phyloP scores from a whole-genome alignment of 2,329 filamentous ascomycete species.

The Rhynchosporium agropyri region DNA sequence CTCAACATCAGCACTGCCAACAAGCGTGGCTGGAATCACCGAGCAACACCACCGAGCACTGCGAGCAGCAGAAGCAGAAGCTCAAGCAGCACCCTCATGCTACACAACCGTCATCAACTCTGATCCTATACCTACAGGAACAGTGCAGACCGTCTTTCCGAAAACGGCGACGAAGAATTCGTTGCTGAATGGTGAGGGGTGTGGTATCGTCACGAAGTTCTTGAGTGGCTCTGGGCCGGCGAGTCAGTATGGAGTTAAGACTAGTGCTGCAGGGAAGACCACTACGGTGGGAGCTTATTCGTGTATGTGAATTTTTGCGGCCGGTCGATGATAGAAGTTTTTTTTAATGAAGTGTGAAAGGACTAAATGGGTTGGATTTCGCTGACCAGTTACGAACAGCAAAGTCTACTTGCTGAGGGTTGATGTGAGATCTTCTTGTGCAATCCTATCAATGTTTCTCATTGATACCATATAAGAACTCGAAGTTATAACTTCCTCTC shows the following conservation, averaged over 20 bases:
- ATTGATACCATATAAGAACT: no score
- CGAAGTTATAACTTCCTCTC: no score
- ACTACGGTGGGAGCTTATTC: conserved; percentile 1
- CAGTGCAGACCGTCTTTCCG: neutral
- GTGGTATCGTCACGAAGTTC: conserved; percentile 13
- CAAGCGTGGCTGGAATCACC: neutral
- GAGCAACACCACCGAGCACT: neutral
- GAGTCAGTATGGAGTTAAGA: neutral
- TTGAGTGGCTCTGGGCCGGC: conserved; percentile 10
- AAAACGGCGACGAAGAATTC: conserved; percentile 1
- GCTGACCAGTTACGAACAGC: no score
- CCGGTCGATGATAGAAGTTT: no score
- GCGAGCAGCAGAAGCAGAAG: conserved; percentile 1
- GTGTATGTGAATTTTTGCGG: conserved; percentile 1
- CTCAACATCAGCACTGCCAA: neutral
- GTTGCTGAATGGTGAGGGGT: neutral
- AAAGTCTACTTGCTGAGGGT: no score
- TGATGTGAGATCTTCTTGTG: no score
- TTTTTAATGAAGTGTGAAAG: no score
- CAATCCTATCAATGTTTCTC: no score
- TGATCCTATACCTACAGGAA: neutral
- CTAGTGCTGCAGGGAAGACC: neutral
- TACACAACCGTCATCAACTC: conserved; percentile 9
- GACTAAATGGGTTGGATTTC: no score
- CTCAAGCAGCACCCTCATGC: conserved; percentile 4